Evolutionary conservation across 2,329 filamentous ascomycete species (phyloP), one percentile per base, ranked within the genome.

Genomic region (Pestalotiopsis sp.): DNA sequence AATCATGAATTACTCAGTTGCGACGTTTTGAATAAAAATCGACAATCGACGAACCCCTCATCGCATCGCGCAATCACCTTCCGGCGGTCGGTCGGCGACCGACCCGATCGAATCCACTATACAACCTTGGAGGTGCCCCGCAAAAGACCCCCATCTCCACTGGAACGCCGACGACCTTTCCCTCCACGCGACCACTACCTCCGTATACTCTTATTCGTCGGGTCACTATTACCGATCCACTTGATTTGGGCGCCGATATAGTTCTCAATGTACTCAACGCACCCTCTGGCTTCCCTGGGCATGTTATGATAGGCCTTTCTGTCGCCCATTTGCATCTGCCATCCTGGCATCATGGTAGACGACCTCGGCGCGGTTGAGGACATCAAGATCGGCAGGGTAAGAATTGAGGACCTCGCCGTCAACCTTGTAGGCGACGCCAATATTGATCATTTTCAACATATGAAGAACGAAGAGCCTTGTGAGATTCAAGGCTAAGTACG

Each of bases 391-490:
- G 7, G 90, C 89, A 4, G 86, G 92, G 85, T 92, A 93, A 13
- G 85, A 88, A 20, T 87, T 83, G 11, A 92, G 79, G 67, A 82
- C 80, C 45, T 65, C 14, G 27, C 81, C 0, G 80, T 82, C 36
- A 66, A 83, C 78, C 73, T 85, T 85, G 82, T 97, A 97, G 2
- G 88, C 90, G 14, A 92, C 88, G 23, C 91, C 92, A 63, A 93
- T 85, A 67, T 94, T 92, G 80, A 97, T 87, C 75, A 89, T 90
- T 9, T 88, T 84, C 77, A 97, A 94, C 39, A 88, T 88, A 77
- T 94, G 92, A 14, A 94, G 85, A 49, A 94, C 86, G 73, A 93
- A 91, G 23, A 93, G 85, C 79, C 88, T 90, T 14, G 86, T 90
- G 52, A 90, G 76, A 74, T 90, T 89, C 65, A 90, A 77, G 58